phyloP scores from a whole-genome alignment of 768 basidiomycete species.

The Tylopilus intermedius region DNA sequence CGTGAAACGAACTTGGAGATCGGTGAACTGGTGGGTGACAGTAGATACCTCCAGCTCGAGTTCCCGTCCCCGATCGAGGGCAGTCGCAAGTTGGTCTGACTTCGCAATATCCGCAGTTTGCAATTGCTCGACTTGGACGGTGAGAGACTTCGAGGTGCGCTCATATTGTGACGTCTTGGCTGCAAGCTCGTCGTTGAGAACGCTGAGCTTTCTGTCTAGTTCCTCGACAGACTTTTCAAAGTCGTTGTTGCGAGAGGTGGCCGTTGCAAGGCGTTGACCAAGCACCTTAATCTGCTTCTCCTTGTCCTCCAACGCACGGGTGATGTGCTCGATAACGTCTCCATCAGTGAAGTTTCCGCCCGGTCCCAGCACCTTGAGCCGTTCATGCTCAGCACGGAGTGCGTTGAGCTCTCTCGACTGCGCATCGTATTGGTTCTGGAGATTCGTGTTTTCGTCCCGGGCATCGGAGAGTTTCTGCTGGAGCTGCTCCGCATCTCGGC shows the following conservation, averaged over 20 bases:
- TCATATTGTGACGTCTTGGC: conserved; percentile 3
- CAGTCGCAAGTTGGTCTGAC: not conserved
- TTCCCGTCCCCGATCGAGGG: not conserved
- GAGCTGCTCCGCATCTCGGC: conserved; percentile 1
- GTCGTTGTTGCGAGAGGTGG: conserved; percentile 1
- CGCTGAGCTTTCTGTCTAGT: not conserved
- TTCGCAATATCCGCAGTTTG: not conserved
- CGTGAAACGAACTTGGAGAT: not conserved
- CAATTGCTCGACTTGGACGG: not conserved
- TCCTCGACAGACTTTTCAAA: conserved; percentile 2
- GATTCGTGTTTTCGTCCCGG: not conserved
- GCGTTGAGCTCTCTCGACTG: conserved; percentile 2
- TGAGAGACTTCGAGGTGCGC: not conserved
- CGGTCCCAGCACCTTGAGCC: not conserved
- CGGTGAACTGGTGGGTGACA: not conserved
- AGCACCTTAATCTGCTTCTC: conserved; percentile 2
- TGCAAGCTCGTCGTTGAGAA: not conserved
- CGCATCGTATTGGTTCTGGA: not conserved
- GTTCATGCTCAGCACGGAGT: not conserved
- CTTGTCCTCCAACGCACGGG: not conserved
- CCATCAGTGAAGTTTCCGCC: not conserved
- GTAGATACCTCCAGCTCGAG: not conserved
- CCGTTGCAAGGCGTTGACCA: not conserved
- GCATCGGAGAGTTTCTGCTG: not conserved
- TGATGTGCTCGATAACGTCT: not conserved